phyloP scores from a whole-genome alignment of 495 filamentous ascomycete genomes.

The Hyphodiscus hymeniophilus region DNA sequence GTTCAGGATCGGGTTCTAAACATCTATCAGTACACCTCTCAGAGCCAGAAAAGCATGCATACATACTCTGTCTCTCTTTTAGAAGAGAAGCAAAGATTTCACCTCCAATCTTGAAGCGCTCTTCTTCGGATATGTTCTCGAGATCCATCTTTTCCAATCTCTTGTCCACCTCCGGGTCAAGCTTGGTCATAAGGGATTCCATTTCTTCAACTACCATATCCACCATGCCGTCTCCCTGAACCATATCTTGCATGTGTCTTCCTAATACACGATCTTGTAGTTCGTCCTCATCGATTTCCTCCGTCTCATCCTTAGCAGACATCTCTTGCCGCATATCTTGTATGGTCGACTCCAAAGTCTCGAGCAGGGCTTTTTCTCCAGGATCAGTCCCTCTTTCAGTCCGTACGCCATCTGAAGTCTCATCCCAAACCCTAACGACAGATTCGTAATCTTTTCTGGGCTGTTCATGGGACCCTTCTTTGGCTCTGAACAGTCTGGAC shows the following conservation, averaged over 20 bases:
- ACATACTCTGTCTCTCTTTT: no score
- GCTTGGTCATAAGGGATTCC: neutral
- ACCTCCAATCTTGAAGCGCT: constrained; percentile 1
- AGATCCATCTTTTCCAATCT: neutral
- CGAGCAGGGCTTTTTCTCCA: neutral
- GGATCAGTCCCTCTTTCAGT: constrained; percentile 7
- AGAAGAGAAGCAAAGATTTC: neutral
- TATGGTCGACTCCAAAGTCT: neutral
- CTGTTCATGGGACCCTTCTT: neutral
- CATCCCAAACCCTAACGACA: constrained; percentile 12
- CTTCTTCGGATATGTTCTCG: constrained; percentile 10
- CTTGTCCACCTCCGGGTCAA: neutral
- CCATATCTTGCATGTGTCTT: constrained; percentile 4
- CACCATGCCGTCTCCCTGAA: neutral
- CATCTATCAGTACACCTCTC: no score
- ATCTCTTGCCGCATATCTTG: neutral
- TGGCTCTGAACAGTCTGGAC: neutral
- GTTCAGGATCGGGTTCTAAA: no score
- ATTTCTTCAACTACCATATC: neutral
- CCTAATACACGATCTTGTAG: neutral
- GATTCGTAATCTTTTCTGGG: neutral
- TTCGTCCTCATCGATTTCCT: neutral
- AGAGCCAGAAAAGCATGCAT: no score
- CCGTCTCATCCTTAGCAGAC: neutral
- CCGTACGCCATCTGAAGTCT: constrained; percentile 14